Conservation (phyloP, 768 basidiomycete species). For the Boletus edulis region DNA sequence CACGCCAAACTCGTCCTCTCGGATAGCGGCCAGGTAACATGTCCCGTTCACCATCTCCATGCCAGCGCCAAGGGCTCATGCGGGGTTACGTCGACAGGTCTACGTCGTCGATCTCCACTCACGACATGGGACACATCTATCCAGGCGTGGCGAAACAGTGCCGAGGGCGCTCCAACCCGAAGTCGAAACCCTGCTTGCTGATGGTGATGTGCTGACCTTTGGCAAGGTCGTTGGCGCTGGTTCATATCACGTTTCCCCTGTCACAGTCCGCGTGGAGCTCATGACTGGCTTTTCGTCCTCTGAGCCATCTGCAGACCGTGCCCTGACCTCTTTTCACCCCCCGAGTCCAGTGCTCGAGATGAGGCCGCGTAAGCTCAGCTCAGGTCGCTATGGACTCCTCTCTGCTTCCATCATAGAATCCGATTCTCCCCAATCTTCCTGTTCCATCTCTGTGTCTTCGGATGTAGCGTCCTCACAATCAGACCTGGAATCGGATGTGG, state of each 20-base stretch:
- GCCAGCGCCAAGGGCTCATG: slow-evolving; percentile 12
- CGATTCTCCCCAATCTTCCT: slow-evolving; percentile 29
- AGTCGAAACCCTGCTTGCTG: slow-evolving; percentile 51
- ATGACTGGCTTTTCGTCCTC: slow-evolving; percentile 23
- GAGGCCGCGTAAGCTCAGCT: slow-evolving; percentile 33
- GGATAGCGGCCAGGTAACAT: slow-evolving; percentile 62
- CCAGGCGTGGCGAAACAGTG: slow-evolving; percentile 47
- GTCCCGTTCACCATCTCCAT: slow-evolving; percentile 8
- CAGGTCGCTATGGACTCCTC: slow-evolving; percentile 66
- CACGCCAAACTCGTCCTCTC: slow-evolving; percentile 78
- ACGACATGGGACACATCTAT: slow-evolving; percentile 74
- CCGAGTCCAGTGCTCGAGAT: slow-evolving; percentile 26
- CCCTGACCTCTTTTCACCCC: slow-evolving; percentile 17
- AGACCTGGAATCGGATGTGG: slow-evolving; percentile 51
- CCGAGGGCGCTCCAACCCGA: slow-evolving; percentile 53
- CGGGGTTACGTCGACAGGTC: slow-evolving; percentile 40
- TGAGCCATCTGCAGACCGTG: slow-evolving; percentile 18
- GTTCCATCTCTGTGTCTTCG: slow-evolving; percentile 42
- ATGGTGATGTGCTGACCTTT: slow-evolving; percentile 74
- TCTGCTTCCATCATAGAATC: slow-evolving; percentile 29
- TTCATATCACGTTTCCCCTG: slow-evolving; percentile 57
- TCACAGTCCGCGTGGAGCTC: slow-evolving; percentile 60
- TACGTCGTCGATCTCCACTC: slow-evolving; percentile 70
- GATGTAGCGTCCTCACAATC: slow-evolving; percentile 30
- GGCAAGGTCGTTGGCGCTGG: slow-evolving; percentile 72